Evolutionary conservation across 805 yeast genomes (phyloP), one percentile per base, ranked within the genome.

Genomic region (Suhomyces canberraensis): DNA sequence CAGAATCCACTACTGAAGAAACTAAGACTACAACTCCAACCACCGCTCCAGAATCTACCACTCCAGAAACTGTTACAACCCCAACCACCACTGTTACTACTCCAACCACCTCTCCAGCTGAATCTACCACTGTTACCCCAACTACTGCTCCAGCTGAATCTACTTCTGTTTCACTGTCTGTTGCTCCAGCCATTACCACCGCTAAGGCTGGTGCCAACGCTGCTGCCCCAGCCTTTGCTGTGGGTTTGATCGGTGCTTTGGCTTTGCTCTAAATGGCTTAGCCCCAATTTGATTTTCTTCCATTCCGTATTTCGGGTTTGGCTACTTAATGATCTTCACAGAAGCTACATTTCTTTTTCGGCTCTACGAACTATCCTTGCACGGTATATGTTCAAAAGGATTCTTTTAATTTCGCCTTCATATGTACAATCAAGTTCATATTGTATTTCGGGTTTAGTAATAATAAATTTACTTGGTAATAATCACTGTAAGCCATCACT

Each of bases 231-330:
- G 26, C 26, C 11, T 24, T 31, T 30, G 56, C 46, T 38, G 58
- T 31, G 14, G 30, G 29, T 20, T 14, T 24, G 9, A 36, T 29
- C 16, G 53, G 55, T 24, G 54, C 64, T 18, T 36, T 57, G 42
- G 39, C 54, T 20, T 24, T 24, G 26, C 11, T 24, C 26, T 24
- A 24, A 24, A n/a, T n/a, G 26, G 11, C 6, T 5, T 24, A 24
- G 14, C 26, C 11, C 6, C 11, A 5, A 20, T 20, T 7, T 9
- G 7, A 20, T 20, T 20, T 7, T 7, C 9, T 20, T 20, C 22
- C 22, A 20, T 20, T 7, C 22, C 22, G 7, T 20, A 9, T n/a
- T n/a, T n/a, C n/a, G n/a, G n/a, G n/a, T n/a, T n/a, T n/a, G n/a
- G 32, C 32, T n/a, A 8, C 27, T 25, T 13, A 11, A 25, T 7